Percentiles rank a stretch among this genome's conserved stretches.
These are phyloP conservation scores for Suhomyces anneliseae DNA, from an alignment of 1,139 yeast genomes.

Conservation along the genomic window DNA sequence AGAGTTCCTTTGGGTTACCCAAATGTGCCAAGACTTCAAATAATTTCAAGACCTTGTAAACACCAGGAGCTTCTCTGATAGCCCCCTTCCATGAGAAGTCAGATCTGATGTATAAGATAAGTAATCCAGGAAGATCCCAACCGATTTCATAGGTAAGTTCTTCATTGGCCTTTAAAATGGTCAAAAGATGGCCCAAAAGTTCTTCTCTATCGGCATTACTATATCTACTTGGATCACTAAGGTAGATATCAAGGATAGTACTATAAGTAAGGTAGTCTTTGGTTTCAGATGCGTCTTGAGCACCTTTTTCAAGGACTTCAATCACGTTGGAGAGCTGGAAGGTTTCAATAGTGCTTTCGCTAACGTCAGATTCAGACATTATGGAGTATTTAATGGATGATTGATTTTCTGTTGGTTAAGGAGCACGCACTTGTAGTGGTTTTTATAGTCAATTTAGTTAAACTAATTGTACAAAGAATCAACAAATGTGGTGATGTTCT, in stretches of 20 bases:
- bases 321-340: constrained; percentile 29
- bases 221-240: constrained; percentile 49
- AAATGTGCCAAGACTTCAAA: constrained; percentile 58
- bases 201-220: constrained; percentile 48
- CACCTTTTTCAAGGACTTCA: constrained; percentile 32
- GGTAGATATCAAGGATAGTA: constrained; percentile 64
- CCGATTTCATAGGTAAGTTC: constrained; percentile 69
- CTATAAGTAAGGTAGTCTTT: constrained; percentile 71
- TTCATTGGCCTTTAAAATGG: constrained; percentile 42
- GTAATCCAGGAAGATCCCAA: constrained; percentile 79
- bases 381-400: neutral
- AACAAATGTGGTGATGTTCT: no score
- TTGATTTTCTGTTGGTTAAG: neutral
- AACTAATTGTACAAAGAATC: no score
- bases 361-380: constrained; percentile 18
- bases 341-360: constrained; percentile 29
- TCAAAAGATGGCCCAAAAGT: constrained; percentile 38
- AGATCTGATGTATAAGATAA: constrained; percentile 48
- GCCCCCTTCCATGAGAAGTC: constrained; percentile 15
- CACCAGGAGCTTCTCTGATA: constrained; percentile 36
- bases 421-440: no score
- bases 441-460: no score
- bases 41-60: constrained; percentile 43
- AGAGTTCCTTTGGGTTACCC: constrained; percentile 81
- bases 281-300: constrained; percentile 39